Evolutionary conservation across 768 basidiomycete species (phyloP).

Genomic region (Leccinum fibrillosum): DNA sequence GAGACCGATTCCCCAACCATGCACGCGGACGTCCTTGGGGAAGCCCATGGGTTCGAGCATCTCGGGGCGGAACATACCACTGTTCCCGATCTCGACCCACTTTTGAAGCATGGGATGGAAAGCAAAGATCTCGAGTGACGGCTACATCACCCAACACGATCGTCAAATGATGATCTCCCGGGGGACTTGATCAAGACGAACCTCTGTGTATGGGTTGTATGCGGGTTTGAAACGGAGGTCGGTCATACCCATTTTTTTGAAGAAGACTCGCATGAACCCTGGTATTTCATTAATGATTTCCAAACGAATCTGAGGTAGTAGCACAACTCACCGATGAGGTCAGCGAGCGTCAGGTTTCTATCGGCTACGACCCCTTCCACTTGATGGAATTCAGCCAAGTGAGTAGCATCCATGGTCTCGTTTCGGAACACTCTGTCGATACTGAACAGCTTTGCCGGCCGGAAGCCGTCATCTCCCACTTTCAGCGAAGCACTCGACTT

Average conservation of each 20-base stretch:
- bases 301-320: neutral
- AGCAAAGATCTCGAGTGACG: constrained; percentile 96
- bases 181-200: constrained; percentile 23
- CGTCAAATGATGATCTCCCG: neutral
- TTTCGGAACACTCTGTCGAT: constrained; percentile 99
- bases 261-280: constrained; percentile 99
- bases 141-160: constrained; percentile 42
- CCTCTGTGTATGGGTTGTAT: constrained; percentile 98
- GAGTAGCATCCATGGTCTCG: constrained; percentile 97
- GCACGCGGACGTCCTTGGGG: constrained; percentile 92
- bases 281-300: neutral
- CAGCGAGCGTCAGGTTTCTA: constrained; percentile 85
- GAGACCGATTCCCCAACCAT: constrained; percentile 93
- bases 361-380: constrained; percentile 99
- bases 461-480: constrained; percentile 65
- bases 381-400: constrained; percentile 98
- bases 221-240: constrained; percentile 97
- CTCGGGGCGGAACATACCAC: constrained; percentile 99
- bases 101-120: constrained; percentile 92
- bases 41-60: constrained; percentile 99
- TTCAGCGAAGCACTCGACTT: constrained; percentile 9
- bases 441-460: constrained; percentile 91
- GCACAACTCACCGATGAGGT: constrained; percentile 75
- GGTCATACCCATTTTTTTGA: constrained; percentile 95
- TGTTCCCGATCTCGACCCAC: constrained; percentile 99